Evolutionary conservation across 331 rosid genomes (phyloP), one percentile per base, ranked within the genome.

Genomic region (Spiraea crenata): DNA sequence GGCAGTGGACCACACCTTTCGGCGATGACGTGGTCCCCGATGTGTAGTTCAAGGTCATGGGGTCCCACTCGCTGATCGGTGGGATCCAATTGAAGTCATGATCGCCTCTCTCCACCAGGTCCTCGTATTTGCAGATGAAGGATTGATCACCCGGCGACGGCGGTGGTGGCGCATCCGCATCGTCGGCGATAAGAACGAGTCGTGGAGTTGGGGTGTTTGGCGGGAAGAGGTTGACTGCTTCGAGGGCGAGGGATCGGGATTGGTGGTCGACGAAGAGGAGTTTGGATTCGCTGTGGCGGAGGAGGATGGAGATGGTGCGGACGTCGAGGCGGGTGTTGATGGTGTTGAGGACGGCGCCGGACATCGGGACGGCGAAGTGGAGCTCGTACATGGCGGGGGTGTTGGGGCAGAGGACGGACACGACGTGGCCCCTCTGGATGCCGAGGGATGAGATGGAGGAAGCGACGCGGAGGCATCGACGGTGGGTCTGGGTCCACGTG

Each of bases 11-110:
- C 0, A 81, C 92, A 0, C 96, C 96, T 65, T 87, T 87, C 0
- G 96, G 92, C 45, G 90, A 76, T 19, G 92, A 83, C 17, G 96
- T 89, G 44, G 96, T 89, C 0, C 96, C 92, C 2, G 92, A 89
- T 0, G 96, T 89, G 72, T 89, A 87, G 71, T 85, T 89, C 4
- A 89, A 47, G 0, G 75, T 44, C 13, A 87, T 79, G 0, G 96
- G 92, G 14, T 80, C 87, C 90, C 96, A 89, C 78, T 89, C 96
- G n/a, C 74, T 73, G 0, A 63, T n/a, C 1, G 92, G 96, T 1
- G 54, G 50, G 56, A 44, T 7, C 92, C 92, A 89, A 7, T 38
- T 4, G 41, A 86, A 89, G 15, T 6, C 69, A 0, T 88, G 83
- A 47, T 87, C 78, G 0, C 92, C 92, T 0, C 54, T 77, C 0